Evolutionary conservation across 768 basidiomycete species (phyloP), one percentile per base, ranked within the genome.

Genomic region (Phlegmacium glaucopus): DNA sequence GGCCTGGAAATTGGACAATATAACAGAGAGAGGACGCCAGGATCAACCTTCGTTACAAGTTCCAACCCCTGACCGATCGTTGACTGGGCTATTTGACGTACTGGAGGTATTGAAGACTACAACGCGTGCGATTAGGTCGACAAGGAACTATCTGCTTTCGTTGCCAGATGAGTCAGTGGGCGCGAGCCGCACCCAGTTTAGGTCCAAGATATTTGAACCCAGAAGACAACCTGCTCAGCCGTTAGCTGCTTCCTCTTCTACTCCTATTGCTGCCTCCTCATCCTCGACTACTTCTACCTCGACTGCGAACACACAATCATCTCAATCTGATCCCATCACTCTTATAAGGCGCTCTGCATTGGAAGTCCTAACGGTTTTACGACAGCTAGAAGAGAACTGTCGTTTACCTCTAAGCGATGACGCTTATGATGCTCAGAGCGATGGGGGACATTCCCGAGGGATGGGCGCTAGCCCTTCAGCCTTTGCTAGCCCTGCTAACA

Each of bases 341-440:
- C 70, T 80, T 40, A 83, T 97, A 44, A 77, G 94, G 17, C 79
- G 79, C 42, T 78, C 84, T 1, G 91, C 92, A 1, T 67, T 97
- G 44, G 93, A 94, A 50, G 88, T 96, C 0, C 78, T 98, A 26
- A 76, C 85, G 5, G 74, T 81, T 32, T 76, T 98, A 35, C 78
- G 91, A 30, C 82, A 81, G 26, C 67, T 97, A 15, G 95, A 97
- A 62, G 91, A 94, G 60, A 67, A 69, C 8, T 80, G 79, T 32
- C 78, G 95, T 3, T 62, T 94, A 4, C 87, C 90, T 4, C 71
- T 90, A 6, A 79, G 76, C 13, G 87, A 92, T 60, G 87, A 90
- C 37, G 87, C 80, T n/a, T 91, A 90, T 56, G 89, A 91, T 57
- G 84, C 77, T 8, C 81, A 85, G 64, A 87, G 85, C 53, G 89